Evolutionary conservation across 1,139 yeast species (phyloP).

Genomic region (Zygosaccharomyces sapae): DNA sequence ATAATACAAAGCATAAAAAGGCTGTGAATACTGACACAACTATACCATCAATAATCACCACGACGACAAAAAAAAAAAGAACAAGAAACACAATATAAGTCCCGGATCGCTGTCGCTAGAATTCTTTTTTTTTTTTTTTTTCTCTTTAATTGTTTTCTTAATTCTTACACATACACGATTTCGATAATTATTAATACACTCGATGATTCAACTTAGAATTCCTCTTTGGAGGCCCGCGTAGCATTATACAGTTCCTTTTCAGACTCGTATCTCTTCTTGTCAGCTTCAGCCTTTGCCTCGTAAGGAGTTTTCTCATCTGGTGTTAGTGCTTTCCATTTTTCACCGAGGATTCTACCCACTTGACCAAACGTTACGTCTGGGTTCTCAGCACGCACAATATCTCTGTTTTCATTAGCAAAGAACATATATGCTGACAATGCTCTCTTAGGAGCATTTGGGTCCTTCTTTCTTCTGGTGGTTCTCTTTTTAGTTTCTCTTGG

Average conservation of each 20-base stretch:
- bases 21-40: background rate
- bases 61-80: slow-evolving; percentile 1
- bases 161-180: background rate
- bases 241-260: slow-evolving; percentile 86
- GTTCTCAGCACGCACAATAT: slow-evolving; percentile 87
- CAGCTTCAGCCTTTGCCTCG: slow-evolving; percentile 89
- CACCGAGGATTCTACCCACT: slow-evolving; percentile 89
- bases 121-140: background rate
- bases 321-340: slow-evolving; percentile 87
- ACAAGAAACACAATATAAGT: background rate
- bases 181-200: background rate
- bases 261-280: slow-evolving; percentile 94
- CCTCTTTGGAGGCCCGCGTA: slow-evolving; percentile 30
- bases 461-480: slow-evolving; percentile 43
- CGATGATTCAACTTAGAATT: slow-evolving; percentile 1
- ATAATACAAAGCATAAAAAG: slow-evolving; percentile 1
- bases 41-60: background rate
- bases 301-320: slow-evolving; percentile 82
- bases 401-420: slow-evolving; percentile 97
- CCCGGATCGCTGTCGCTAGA: background rate
- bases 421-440: slow-evolving; percentile 97
- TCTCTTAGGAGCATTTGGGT: slow-evolving; percentile 99
- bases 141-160: background rate
- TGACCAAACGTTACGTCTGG: slow-evolving; percentile 92
- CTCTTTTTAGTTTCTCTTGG: slow-evolving; percentile 39